Evolutionary conservation across 2,329 filamentous ascomycete species (phyloP).

Genomic region (Ceratocystis albifundus): DNA sequence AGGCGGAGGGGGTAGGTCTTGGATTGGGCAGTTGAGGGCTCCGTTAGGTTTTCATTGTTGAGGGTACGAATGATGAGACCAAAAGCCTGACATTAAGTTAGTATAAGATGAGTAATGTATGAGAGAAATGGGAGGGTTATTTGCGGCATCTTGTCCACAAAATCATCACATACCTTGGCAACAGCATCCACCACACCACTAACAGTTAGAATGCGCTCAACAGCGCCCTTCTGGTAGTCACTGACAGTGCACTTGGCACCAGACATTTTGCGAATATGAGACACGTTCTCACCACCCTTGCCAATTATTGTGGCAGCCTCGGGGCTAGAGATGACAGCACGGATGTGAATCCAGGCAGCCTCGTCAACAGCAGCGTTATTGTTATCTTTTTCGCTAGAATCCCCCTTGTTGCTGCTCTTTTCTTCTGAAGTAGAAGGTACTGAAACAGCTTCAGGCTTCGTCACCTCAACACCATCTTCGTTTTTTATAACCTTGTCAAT

Average conservation of each 20-base stretch:
- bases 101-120: slow-evolving; percentile 21
- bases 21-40: slow-evolving; percentile 80
- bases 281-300: slow-evolving; percentile 97
- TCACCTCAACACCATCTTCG: slow-evolving; percentile 43
- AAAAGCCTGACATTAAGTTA: slow-evolving; percentile 56
- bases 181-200: slow-evolving; percentile 93
- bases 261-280: slow-evolving; percentile 86
- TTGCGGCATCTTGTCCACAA: not conserved
- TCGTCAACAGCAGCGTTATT: slow-evolving; percentile 61
- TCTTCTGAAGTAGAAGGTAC: slow-evolving; percentile 33
- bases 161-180: slow-evolving; percentile 58
- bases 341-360: slow-evolving; percentile 91
- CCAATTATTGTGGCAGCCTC: slow-evolving; percentile 97
- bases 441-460: slow-evolving; percentile 33
- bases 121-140: not conserved
- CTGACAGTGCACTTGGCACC: slow-evolving; percentile 98
- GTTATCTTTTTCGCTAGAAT: slow-evolving; percentile 33
- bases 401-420: slow-evolving; percentile 38
- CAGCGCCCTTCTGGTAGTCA: slow-evolving; percentile 92
- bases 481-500: slow-evolving; percentile 81
- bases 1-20: slow-evolving; percentile 96
- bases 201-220: slow-evolving; percentile 94
- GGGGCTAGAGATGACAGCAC: slow-evolving; percentile 91
- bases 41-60: slow-evolving; percentile 87
- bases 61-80: slow-evolving; percentile 95